phyloP scores from a whole-genome alignment of 805 yeast species.

The Teunomyces stri region DNA sequence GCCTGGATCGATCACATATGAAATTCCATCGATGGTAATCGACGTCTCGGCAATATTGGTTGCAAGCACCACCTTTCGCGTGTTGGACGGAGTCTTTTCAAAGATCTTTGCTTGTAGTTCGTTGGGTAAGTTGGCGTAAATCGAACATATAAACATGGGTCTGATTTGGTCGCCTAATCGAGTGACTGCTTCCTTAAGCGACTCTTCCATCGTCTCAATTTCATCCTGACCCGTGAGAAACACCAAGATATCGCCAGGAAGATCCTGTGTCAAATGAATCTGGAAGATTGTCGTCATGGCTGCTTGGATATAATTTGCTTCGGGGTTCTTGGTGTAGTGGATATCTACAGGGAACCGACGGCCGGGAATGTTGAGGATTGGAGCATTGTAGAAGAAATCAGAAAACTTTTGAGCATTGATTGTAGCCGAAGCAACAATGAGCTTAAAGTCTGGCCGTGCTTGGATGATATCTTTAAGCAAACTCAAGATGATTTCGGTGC shows the following conservation, averaged over 20 bases:
- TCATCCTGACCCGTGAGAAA: slow-evolving; percentile 97
- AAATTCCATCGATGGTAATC: slow-evolving; percentile 44
- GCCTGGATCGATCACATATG: slow-evolving; percentile 44
- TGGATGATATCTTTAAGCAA: slow-evolving; percentile 67
- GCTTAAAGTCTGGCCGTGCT: slow-evolving; percentile 64
- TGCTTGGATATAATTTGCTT: slow-evolving; percentile 86
- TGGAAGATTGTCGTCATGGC: slow-evolving; percentile 85
- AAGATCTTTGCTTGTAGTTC: slow-evolving; percentile 81
- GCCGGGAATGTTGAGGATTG: slow-evolving; percentile 88
- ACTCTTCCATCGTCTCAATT: slow-evolving; percentile 78
- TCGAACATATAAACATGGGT: slow-evolving; percentile 74
- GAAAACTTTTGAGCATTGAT: slow-evolving; percentile 88
- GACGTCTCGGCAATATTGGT: slow-evolving; percentile 78
- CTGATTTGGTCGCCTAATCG: slow-evolving; percentile 60
- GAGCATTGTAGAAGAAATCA: slow-evolving; percentile 75
- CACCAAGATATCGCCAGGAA: slow-evolving; percentile 82
- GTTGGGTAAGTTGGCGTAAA: slow-evolving; percentile 86
- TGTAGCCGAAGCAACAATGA: slow-evolving; percentile 91
- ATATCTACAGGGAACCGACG: slow-evolving; percentile 90
- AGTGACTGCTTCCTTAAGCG: slow-evolving; percentile 59
- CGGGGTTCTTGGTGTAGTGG: slow-evolving; percentile 80
- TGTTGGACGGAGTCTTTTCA: slow-evolving; percentile 76
- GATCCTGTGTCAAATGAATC: slow-evolving; percentile 67
- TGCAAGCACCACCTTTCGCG: slow-evolving; percentile 87
- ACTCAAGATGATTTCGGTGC: slow-evolving; percentile 84